Conservation (phyloP, 164 flowering plant genomes). For the Annona cherimola region DNA sequence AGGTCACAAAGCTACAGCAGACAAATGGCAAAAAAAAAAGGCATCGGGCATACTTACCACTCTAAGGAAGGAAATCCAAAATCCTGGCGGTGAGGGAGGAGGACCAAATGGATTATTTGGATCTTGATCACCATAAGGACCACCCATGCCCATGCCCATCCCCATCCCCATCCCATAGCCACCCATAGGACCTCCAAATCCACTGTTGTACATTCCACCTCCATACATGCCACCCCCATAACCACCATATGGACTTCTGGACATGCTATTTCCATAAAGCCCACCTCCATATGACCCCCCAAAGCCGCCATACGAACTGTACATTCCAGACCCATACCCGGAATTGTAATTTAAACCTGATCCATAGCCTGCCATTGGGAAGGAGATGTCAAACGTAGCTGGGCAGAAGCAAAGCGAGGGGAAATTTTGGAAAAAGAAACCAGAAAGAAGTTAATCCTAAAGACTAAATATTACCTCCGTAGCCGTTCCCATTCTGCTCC, state of each 20-base stretch:
- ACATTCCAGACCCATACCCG: conserved; percentile 54
- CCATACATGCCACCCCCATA: conserved; percentile 56
- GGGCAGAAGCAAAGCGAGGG: not conserved
- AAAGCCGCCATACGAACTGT: conserved; percentile 44
- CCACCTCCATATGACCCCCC: conserved; percentile 57
- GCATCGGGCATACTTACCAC: conserved; percentile 32
- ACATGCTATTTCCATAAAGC: conserved; percentile 34
- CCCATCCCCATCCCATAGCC: conserved; percentile 59
- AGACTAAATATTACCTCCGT: conserved; percentile 28
- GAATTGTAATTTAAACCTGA: conserved; percentile 48
- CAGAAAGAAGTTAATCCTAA: not conserved
- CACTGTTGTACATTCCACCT: conserved; percentile 66
- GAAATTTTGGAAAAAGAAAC: not conserved
- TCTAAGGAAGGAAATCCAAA: conserved; percentile 80
- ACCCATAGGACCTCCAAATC: conserved; percentile 60
- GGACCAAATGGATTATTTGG: conserved; percentile 83
- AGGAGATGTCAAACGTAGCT: not conserved
- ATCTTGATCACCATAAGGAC: conserved; percentile 67
- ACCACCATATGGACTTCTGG: conserved; percentile 45
- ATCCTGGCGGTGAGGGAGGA: conserved; percentile 84
- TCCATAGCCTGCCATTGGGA: conserved; percentile 44
- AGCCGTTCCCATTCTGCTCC: conserved; percentile 63
- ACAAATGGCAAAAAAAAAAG: not conserved
- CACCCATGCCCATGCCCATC: conserved; percentile 53
- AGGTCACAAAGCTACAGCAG: not conserved